phyloP scores from a whole-genome alignment of 1,284 basidiomycete species.

The Moesziomyces sp. region DNA sequence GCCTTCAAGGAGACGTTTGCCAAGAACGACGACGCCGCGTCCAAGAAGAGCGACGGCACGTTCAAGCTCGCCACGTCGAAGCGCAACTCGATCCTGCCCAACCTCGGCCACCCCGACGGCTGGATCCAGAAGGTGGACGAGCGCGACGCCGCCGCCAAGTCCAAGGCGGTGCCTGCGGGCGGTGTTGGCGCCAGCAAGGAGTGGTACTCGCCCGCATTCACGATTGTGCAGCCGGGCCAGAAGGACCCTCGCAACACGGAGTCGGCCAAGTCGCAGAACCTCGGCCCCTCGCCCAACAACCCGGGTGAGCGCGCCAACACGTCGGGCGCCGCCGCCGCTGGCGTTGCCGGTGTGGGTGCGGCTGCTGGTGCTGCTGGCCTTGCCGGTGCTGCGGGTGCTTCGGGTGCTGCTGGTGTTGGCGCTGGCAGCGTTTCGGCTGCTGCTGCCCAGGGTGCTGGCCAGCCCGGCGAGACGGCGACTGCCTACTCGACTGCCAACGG shows the following conservation, averaged over 20 bases:
- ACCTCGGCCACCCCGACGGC: conserved; percentile 76
- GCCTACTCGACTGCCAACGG: conserved; percentile 42
- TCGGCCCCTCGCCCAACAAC: conserved; percentile 39
- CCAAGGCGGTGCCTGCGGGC: conserved; percentile 30
- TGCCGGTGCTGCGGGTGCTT: conserved; percentile 10
- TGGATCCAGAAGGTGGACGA: conserved; percentile 78
- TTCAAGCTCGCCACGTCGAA: conserved; percentile 63
- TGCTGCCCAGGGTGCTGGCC: conserved; percentile 31
- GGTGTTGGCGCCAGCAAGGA: conserved; percentile 69
- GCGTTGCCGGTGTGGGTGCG: conserved; percentile 12
- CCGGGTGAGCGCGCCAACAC: conserved; percentile 24
- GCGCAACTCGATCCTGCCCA: conserved; percentile 66
- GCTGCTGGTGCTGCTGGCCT: conserved; percentile 15
- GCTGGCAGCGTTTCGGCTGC: conserved; percentile 19
- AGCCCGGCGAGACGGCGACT: conserved; percentile 27
- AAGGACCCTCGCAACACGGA: conserved; percentile 47
- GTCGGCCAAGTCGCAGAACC: conserved; percentile 42
- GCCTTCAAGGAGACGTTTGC: conserved; percentile 77
- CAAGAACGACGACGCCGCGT: conserved; percentile 65
- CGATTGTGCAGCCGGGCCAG: conserved; percentile 53
- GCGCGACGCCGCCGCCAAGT: conserved; percentile 71
- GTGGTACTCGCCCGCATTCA: conserved; percentile 78
- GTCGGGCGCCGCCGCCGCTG: conserved; percentile 10
- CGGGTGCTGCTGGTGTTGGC: conserved; percentile 5
- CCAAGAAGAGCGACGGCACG: conserved; percentile 60